Percentiles rank a stretch among this genome's conserved stretches.
Conservation (phyloP, 2,329 filamentous ascomycete genomes). For the Neofusicoccum umdonicola region DNA sequence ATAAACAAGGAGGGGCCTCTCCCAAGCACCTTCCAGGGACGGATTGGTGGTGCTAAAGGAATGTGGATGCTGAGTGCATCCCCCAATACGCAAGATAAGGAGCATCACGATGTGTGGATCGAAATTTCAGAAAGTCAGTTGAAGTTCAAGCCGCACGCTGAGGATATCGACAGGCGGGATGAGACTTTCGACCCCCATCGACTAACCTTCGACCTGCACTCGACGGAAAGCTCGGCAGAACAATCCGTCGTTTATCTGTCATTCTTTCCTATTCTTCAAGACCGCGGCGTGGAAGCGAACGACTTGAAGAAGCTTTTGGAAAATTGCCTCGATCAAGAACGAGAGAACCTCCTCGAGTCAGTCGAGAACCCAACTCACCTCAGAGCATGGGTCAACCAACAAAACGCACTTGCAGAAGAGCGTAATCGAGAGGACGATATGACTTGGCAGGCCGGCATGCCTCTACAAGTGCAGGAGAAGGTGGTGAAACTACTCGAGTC, state of each 20-base stretch:
- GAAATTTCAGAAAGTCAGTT: slow-evolving; percentile 63
- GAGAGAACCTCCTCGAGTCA: slow-evolving; percentile 52
- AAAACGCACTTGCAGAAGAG: slow-evolving; percentile 27
- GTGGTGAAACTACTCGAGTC: slow-evolving; percentile 34
- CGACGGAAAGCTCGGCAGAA: slow-evolving; percentile 46
- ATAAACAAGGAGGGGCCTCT: slow-evolving; percentile 52
- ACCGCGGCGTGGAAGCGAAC: slow-evolving; percentile 51
- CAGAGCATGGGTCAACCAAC: slow-evolving; percentile 53
- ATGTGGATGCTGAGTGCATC: slow-evolving; percentile 65
- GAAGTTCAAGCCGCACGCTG: slow-evolving; percentile 57
- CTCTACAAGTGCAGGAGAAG: slow-evolving; percentile 25
- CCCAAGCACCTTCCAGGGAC: slow-evolving; percentile 65
- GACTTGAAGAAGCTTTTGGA: slow-evolving; percentile 52
- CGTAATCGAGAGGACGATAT: slow-evolving; percentile 24
- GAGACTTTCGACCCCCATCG: slow-evolving; percentile 47
- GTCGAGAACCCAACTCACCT: slow-evolving; percentile 52
- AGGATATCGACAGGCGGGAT: slow-evolving; percentile 34
- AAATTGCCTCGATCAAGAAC: slow-evolving; percentile 51
- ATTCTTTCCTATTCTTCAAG: slow-evolving; percentile 66
- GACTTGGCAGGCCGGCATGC: slow-evolving; percentile 28
- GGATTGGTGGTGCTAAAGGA: slow-evolving; percentile 72
- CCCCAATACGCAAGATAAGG: slow-evolving; percentile 40
- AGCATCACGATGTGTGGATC: slow-evolving; percentile 58
- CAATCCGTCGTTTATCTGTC: slow-evolving; percentile 63
- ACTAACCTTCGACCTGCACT: slow-evolving; percentile 65